phyloP scores from a whole-genome alignment of 2,329 filamentous ascomycete genomes.

The Pezicula neosporulosa region DNA sequence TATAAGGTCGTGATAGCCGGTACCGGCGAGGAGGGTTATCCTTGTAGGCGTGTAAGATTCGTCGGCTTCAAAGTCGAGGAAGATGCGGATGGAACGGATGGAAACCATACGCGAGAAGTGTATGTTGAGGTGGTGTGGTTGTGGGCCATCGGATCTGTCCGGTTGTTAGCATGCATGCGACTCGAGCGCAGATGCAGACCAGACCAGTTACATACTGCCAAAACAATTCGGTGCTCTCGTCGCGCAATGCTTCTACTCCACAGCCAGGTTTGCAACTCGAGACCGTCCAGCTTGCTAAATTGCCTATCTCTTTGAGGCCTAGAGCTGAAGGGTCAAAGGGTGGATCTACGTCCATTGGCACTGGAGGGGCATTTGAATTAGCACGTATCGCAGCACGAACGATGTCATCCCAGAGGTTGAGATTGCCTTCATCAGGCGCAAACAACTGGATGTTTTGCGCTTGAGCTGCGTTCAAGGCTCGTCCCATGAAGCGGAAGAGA shows the following conservation, averaged over 20 bases:
- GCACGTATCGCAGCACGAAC: neutral
- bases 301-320: constrained; percentile 78
- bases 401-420: neutral
- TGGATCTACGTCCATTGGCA: constrained; percentile 28
- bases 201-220: constrained; percentile 63
- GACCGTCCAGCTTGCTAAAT: constrained; percentile 78
- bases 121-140: constrained; percentile 78
- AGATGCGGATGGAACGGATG: constrained; percentile 75
- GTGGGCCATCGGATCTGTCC: constrained; percentile 72
- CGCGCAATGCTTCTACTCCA: constrained; percentile 71
- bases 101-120: constrained; percentile 83
- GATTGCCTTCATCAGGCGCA: neutral
- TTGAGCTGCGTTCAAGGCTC: too few relatives aligned
- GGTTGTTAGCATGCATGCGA: constrained; percentile 1
- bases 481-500: too few relatives aligned
- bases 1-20: constrained; percentile 85
- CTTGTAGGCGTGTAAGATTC: constrained; percentile 96
- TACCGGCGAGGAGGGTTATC: constrained; percentile 85
- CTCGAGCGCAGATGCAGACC: neutral
- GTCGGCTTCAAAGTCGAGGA: constrained; percentile 87
- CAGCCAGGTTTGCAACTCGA: constrained; percentile 79
- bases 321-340: constrained; percentile 45
- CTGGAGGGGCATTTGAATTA: constrained; percentile 8
- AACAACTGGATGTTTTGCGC: neutral
- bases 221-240: constrained; percentile 68